Percentiles rank a stretch among this genome's conserved stretches.
Conservation (phyloP, 225 moss, liverwort and hornwort species). For the Asterella californica region DNA sequence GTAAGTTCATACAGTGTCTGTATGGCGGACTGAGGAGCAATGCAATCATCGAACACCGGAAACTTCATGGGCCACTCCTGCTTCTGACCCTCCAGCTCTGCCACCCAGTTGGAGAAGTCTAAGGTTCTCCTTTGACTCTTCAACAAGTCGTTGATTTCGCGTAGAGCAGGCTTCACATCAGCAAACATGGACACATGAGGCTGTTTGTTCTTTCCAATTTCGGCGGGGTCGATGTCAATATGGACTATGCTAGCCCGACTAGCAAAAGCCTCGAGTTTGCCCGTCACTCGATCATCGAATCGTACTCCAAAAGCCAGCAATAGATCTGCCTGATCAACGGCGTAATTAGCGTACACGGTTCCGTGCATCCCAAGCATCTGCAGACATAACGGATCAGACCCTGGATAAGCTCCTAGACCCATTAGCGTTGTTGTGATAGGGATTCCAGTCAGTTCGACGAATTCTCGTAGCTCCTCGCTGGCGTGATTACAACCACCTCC, state of each 20-base stretch:
- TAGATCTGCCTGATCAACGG: constrained; percentile 83
- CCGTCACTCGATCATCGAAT: constrained; percentile 97
- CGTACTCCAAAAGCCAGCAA: constrained; percentile 92
- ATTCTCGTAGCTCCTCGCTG: constrained; percentile 90
- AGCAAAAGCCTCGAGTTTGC: constrained; percentile 94
- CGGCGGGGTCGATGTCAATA: constrained; percentile 97
- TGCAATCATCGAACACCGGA: constrained; percentile 58
- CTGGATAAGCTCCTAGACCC: constrained; percentile 89
- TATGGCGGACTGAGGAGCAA: constrained; percentile 83
- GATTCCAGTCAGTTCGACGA: constrained; percentile 84
- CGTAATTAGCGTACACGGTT: constrained; percentile 86
- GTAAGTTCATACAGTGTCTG: constrained; percentile 82
- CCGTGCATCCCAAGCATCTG: constrained; percentile 98
- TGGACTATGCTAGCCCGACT: constrained; percentile 92
- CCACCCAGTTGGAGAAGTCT: constrained; percentile 70
- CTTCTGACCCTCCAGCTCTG: constrained; percentile 64
- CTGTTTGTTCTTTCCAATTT: constrained; percentile 99
- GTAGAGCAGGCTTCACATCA: constrained; percentile 72
- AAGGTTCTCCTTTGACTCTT: constrained; percentile 47
- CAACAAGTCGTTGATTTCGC: constrained; percentile 62
- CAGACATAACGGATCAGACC: constrained; percentile 61
- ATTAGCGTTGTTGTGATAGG: constrained; percentile 90
- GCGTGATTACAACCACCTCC: constrained; percentile 93
- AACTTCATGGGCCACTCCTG: constrained; percentile 69
- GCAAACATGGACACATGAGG: constrained; percentile 92